A percentile compares a stretch with the other conserved stretches of the same genome.
These are phyloP conservation scores for Anisogramma anomala DNA, from an alignment of 2,329 filamentous ascomycete species.

Conservation along the genomic window DNA sequence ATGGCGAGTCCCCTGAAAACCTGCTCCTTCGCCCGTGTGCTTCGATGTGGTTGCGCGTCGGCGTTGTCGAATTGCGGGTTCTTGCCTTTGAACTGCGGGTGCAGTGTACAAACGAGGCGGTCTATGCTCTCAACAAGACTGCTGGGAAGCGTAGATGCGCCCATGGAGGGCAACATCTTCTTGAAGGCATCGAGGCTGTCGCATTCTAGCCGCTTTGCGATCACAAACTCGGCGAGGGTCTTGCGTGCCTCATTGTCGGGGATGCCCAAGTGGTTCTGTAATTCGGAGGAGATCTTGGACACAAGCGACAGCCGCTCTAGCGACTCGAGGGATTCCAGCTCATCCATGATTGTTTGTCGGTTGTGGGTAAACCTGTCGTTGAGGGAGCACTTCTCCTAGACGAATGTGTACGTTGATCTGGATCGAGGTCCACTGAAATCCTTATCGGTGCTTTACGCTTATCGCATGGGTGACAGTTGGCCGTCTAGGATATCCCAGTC, in stretches of 20 bases:
- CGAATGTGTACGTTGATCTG: too few relatives aligned
- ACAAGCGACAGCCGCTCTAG: conserved; percentile 91
- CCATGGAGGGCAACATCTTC: conserved; percentile 60
- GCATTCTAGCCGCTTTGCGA: conserved; percentile 75
- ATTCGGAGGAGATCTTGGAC: conserved; percentile 84
- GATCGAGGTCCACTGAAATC: neutral
- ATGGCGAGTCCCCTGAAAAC: conserved; percentile 87
- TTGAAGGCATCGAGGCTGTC: conserved; percentile 62
- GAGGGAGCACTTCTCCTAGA: too few relatives aligned
- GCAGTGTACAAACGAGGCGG: conserved; percentile 76
- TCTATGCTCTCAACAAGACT: conserved; percentile 88
- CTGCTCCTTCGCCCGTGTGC: conserved; percentile 61
- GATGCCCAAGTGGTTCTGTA: conserved; percentile 87
- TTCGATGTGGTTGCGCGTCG: conserved; percentile 30
- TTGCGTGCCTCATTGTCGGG: conserved; percentile 54
- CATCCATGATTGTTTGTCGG: conserved; percentile 55
- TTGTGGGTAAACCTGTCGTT: too few relatives aligned
- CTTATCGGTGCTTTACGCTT: neutral
- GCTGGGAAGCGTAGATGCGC: conserved; percentile 67
- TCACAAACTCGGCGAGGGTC: conserved; percentile 91
- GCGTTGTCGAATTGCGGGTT: conserved; percentile 27
- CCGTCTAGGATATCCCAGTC: neutral
- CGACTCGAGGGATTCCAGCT: conserved; percentile 75
- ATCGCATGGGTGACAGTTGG: neutral
- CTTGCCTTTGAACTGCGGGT: conserved; percentile 71